These are phyloP conservation scores for Lepidium sativum DNA, from an alignment of 345 rosid species.

Conservation along the genomic window DNA sequence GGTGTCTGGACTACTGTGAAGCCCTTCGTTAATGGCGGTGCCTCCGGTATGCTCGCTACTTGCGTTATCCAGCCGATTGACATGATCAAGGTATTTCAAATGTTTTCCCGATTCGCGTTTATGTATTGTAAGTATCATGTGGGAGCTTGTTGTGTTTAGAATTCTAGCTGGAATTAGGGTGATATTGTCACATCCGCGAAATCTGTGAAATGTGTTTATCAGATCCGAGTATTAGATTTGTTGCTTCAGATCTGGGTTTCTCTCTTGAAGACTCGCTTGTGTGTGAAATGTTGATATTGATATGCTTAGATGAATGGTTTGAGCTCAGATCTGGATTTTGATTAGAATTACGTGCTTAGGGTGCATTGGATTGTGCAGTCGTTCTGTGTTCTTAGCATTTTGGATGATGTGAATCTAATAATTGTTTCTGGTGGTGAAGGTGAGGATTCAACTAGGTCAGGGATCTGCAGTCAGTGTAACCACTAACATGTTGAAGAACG, in stretches of 20 bases:
- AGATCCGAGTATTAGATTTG: conserved; percentile 30
- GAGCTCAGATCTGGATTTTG: conserved; percentile 15
- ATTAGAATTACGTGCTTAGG: background rate
- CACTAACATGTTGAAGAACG: conserved; percentile 69
- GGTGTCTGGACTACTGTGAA: conserved; percentile 80
- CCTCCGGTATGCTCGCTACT: conserved; percentile 98
- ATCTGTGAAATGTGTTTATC: conserved; percentile 13
- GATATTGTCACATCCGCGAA: background rate
- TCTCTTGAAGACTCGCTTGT: background rate
- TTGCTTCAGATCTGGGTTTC: conserved; percentile 10
- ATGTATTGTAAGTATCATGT: background rate
- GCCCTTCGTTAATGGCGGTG: conserved; percentile 95
- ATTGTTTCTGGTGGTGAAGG: conserved; percentile 40
- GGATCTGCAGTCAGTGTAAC: conserved; percentile 82
- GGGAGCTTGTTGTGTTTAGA: background rate
- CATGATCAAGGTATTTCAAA: conserved; percentile 70
- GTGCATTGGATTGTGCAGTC: background rate
- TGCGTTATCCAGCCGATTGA: conserved; percentile 97
- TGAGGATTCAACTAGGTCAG: conserved; percentile 97
- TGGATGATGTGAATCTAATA: background rate
- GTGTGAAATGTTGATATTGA: background rate
- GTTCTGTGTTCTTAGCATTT: background rate
- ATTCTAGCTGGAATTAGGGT: background rate
- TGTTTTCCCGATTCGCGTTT: background rate
- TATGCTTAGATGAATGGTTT: background rate